Evolutionary conservation across 2,329 filamentous ascomycete genomes (phyloP).

Genomic region (Xylariaceae sp.): DNA sequence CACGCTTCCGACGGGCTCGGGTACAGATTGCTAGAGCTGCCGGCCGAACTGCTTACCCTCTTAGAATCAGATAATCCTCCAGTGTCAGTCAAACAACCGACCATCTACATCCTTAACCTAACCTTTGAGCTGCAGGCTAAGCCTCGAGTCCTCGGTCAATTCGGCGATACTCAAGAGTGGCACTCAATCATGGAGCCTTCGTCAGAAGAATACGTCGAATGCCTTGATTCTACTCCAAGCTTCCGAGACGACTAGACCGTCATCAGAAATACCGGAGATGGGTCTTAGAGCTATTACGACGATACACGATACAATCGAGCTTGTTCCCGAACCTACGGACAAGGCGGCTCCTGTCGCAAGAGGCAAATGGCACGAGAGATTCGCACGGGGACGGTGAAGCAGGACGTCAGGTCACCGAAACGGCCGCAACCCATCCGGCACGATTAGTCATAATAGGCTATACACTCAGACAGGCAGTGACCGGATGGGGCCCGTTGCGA

Average conservation of each 20-base stretch:
- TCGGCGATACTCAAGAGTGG: conserved; percentile 57
- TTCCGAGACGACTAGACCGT: conserved; percentile 17
- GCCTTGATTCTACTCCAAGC: conserved; percentile 59
- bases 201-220: conserved; percentile 70
- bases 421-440: background rate
- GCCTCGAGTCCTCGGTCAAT: conserved; percentile 52
- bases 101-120: conserved; percentile 1
- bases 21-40: conserved; percentile 66
- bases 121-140: conserved; percentile 43
- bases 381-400: conserved; percentile 49
- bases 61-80: conserved; percentile 58
- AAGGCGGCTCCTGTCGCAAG: conserved; percentile 37
- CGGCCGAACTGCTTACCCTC: conserved; percentile 58
- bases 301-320: conserved; percentile 64
- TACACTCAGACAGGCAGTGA: background rate
- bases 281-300: conserved; percentile 56
- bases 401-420: background rate
- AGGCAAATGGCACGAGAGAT: conserved; percentile 65
- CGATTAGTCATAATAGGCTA: background rate
- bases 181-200: conserved; percentile 58
- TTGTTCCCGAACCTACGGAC: conserved; percentile 49
- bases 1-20: conserved; percentile 52
- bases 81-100: conserved; percentile 44
- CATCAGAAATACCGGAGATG: conserved; percentile 33
- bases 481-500: background rate